phyloP scores from a whole-genome alignment of 495 filamentous ascomycete species.

The Neurospora pannonica region DNA sequence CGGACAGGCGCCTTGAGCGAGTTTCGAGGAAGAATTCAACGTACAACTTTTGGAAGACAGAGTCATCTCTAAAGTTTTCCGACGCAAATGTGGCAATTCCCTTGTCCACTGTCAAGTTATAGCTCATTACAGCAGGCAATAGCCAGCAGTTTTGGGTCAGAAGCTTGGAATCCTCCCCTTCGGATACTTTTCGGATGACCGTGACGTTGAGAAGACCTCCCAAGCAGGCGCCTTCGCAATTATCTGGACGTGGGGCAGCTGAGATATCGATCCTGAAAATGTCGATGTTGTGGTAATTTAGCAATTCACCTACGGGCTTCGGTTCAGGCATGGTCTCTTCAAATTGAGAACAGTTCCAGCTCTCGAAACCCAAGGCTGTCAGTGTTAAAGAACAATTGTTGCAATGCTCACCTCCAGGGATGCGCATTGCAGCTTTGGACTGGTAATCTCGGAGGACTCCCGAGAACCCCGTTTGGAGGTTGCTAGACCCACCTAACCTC shows the following conservation, averaged over 20 bases:
- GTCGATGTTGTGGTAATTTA: not conserved
- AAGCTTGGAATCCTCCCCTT: not conserved
- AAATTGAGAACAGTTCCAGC: not conserved
- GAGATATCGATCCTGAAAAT: not conserved
- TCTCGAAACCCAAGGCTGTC: not conserved
- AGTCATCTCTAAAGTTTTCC: not conserved
- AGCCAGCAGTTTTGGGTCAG: not conserved
- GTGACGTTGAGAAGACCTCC: not conserved
- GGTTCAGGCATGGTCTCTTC: not conserved
- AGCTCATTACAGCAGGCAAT: not conserved
- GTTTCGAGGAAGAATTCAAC: not conserved
- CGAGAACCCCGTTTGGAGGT: no score
- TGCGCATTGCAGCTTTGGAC: not conserved
- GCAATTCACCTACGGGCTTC: not conserved
- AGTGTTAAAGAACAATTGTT: not conserved
- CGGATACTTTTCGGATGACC: not conserved
- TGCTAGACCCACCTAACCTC: no score
- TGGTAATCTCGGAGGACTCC: not conserved
- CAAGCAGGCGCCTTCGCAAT: not conserved
- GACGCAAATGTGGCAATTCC: not conserved
- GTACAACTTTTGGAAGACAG: not conserved
- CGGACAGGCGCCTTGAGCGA: no score
- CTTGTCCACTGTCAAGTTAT: not conserved
- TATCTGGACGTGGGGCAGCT: no score
- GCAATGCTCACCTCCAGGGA: not conserved